Evolutionary conservation across 2,329 filamentous ascomycete species (phyloP).

Genomic region (Exophiala phaeomuriformis): DNA sequence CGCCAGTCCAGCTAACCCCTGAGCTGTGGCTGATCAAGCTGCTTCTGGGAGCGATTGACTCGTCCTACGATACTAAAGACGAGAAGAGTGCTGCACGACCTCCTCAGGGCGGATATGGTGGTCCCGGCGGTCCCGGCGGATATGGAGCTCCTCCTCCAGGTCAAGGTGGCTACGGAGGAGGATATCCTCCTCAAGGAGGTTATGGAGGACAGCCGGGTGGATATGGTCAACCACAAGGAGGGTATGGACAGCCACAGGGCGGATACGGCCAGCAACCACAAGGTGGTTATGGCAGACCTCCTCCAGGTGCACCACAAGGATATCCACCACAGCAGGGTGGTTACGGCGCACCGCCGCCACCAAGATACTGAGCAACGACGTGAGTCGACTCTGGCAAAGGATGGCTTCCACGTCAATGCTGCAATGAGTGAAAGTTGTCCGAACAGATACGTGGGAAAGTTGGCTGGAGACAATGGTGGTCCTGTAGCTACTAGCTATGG

Average conservation of each 20-base stretch:
- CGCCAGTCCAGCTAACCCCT: constrained; percentile 56
- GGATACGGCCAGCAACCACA: constrained; percentile 22
- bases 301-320: constrained; percentile 16
- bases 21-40: constrained; percentile 62
- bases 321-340: constrained; percentile 26
- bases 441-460: too few relatives aligned
- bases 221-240: constrained; percentile 25
- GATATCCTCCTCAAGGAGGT: constrained; percentile 31
- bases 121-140: constrained; percentile 29
- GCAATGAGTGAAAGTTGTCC: background rate
- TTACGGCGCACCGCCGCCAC: constrained; percentile 17
- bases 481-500: too few relatives aligned
- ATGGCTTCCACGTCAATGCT: background rate
- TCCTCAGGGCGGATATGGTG: constrained; percentile 19
- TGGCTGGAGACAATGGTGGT: too few relatives aligned
- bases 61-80: constrained; percentile 58
- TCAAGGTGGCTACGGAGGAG: constrained; percentile 26
- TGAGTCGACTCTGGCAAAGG: too few relatives aligned
- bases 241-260: constrained; percentile 31
- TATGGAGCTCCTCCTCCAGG: constrained; percentile 17
- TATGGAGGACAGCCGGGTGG: constrained; percentile 12
- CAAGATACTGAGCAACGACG: constrained; percentile 9
- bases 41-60: constrained; percentile 60
- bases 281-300: constrained; percentile 26
- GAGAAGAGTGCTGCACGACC: constrained; percentile 45